phyloP scores from a whole-genome alignment of 306 rosid genomes.

The Echinosophora koreensis region DNA sequence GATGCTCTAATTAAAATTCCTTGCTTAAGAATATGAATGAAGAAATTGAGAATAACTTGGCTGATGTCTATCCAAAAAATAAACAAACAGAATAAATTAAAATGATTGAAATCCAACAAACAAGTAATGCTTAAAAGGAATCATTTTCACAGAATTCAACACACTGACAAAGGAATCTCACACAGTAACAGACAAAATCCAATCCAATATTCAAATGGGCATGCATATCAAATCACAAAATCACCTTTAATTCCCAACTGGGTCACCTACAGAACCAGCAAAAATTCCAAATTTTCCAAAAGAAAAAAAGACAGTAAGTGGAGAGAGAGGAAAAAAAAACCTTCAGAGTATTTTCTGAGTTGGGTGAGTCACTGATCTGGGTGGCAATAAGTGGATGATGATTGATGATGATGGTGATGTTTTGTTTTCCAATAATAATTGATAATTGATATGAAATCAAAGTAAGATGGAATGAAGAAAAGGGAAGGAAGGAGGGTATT shows the following conservation, averaged over 20 bases:
- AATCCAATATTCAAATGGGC: constrained; percentile 45
- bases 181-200: constrained; percentile 33
- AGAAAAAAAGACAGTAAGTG: neutral
- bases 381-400: constrained; percentile 45
- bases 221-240: constrained; percentile 45
- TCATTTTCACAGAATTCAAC: constrained; percentile 32
- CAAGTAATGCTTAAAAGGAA: constrained; percentile 32
- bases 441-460: constrained; percentile 38
- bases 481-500: constrained; percentile 53
- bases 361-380: constrained; percentile 61
- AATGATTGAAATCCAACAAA: constrained; percentile 38
- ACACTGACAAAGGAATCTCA: constrained; percentile 45
- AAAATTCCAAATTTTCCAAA: constrained; percentile 16
- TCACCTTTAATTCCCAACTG: constrained; percentile 38
- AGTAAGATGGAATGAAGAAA: constrained; percentile 52
- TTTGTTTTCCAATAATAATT: constrained; percentile 7
- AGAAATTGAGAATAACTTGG: neutral
- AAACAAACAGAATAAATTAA: constrained; percentile 23
- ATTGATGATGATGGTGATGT: too few species aligned
- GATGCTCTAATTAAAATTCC: constrained; percentile 16
- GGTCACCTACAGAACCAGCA: constrained; percentile 48
- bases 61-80: constrained; percentile 1
- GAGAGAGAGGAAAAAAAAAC: neutral
- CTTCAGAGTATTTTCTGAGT: constrained; percentile 40
- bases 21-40: constrained; percentile 14